Conservation (phyloP, 495 filamentous ascomycete genomes). For the Choiromyces venosus region DNA sequence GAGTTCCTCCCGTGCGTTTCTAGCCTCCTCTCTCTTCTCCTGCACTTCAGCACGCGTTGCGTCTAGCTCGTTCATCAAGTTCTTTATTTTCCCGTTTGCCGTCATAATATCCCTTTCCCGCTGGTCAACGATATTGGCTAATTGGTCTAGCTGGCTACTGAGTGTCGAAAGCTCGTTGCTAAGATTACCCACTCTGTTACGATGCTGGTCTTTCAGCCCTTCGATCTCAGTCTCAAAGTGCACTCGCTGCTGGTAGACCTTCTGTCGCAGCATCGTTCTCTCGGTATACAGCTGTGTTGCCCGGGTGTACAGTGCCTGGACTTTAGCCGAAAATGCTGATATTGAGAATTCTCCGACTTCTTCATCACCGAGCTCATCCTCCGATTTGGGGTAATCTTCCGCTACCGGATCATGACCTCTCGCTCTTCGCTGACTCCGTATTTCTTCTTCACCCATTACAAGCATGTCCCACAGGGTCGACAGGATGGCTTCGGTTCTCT, state of each 20-base stretch:
- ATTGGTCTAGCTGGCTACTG: conserved; percentile 28
- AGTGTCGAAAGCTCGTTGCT: conserved; percentile 28
- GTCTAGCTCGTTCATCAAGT: conserved; percentile 35
- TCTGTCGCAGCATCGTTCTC: conserved; percentile 22
- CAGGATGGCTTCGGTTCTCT: conserved; percentile 57
- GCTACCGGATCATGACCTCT: conserved; percentile 49
- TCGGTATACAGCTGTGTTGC: conserved; percentile 25
- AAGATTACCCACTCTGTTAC: conserved; percentile 18
- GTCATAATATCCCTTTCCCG: conserved; percentile 33
- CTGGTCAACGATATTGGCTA: conserved; percentile 30
- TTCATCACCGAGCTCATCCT: conserved; percentile 48
- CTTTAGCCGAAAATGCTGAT: conserved; percentile 62
- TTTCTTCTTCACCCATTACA: conserved; percentile 57
- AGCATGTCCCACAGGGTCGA: conserved; percentile 70
- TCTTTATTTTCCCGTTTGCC: conserved; percentile 25
- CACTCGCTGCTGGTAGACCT: conserved; percentile 22
- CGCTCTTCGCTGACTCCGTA: conserved; percentile 51
- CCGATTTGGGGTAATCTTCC: conserved; percentile 47
- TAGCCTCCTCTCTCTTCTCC: conserved; percentile 16
- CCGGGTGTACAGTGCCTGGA: conserved; percentile 64
- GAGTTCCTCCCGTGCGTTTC: conserved; percentile 46
- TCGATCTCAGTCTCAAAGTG: conserved; percentile 21
- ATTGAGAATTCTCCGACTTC: conserved; percentile 57
- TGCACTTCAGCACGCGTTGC: conserved; percentile 22
- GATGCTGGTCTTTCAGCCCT: conserved; percentile 25